phyloP scores from a whole-genome alignment of 2,329 filamentous ascomycete genomes.

The Setomelanomma holmii region DNA sequence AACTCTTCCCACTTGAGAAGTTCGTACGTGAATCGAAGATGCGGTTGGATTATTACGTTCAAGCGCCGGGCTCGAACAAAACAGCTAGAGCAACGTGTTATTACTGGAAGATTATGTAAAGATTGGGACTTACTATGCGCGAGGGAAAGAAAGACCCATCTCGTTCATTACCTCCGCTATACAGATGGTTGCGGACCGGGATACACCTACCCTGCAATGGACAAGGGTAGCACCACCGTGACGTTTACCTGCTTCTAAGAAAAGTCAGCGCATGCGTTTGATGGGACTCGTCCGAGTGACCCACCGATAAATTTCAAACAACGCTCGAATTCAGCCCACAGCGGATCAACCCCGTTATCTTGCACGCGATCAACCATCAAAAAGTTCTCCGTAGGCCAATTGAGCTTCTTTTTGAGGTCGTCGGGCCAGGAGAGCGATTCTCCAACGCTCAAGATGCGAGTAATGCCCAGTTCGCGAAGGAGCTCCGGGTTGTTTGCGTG shows the following conservation, averaged over 20 bases:
- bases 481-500: conserved; percentile 95
- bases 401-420: conserved; percentile 62
- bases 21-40: conserved; percentile 91
- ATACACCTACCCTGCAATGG: conserved; percentile 95
- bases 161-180: conserved; percentile 98
- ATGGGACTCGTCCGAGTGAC: conserved; percentile 43
- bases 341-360: conserved; percentile 93
- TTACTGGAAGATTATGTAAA: background rate
- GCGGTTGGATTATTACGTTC: conserved; percentile 98
- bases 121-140: conserved; percentile 72
- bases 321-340: conserved; percentile 83
- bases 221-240: conserved; percentile 87
- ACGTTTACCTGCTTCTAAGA: conserved; percentile 75
- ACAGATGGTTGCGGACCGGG: conserved; percentile 93
- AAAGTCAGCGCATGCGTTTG: conserved; percentile 13
- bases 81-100: conserved; percentile 60
- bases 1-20: conserved; percentile 94
- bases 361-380: conserved; percentile 86
- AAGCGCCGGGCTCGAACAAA: conserved; percentile 90
- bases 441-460: conserved; percentile 88
- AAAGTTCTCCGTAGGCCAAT: conserved; percentile 80
- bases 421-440: conserved; percentile 85
- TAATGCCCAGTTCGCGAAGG: conserved; percentile 79
- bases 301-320: conserved; percentile 93
- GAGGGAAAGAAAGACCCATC: conserved; percentile 80